Conservation (phyloP, 108 stramenopile genomes). For the Pinguiococcus pyrenoidosus region DNA sequence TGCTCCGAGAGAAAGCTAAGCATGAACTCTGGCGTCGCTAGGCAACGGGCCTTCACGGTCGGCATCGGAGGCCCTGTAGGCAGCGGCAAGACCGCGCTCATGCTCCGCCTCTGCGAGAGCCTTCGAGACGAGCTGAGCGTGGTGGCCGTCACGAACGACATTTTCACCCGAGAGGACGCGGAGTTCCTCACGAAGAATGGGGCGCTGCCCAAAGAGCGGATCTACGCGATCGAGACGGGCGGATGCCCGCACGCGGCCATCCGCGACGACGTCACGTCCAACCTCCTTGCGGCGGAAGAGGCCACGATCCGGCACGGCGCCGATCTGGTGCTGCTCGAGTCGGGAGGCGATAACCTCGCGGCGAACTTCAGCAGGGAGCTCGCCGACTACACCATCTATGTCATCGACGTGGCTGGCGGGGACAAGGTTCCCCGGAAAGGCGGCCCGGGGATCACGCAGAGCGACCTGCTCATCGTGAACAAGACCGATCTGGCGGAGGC, state of each 20-base stretch:
- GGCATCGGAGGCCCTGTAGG: constrained; percentile 88
- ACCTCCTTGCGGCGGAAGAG: constrained; percentile 75
- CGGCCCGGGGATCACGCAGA: constrained; percentile 92
- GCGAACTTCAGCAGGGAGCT: constrained; percentile 86
- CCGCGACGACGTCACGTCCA: constrained; percentile 88
- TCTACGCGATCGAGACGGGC: constrained; percentile 89
- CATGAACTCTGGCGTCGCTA: constrained; percentile 1
- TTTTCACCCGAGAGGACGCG: constrained; percentile 94
- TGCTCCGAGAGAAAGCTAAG: not conserved
- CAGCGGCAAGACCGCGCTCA: constrained; percentile 64
- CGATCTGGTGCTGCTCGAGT: constrained; percentile 74
- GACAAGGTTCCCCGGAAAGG: constrained; percentile 97
- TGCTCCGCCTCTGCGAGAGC: constrained; percentile 51
- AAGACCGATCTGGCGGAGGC: constrained; percentile 93
- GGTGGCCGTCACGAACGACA: constrained; percentile 84
- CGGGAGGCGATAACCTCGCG: constrained; percentile 94
- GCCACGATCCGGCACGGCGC: constrained; percentile 53
- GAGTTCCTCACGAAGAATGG: constrained; percentile 70
- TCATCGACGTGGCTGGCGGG: constrained; percentile 96
- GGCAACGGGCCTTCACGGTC: constrained; percentile 65
- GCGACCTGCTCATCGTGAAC: constrained; percentile 84
- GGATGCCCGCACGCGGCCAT: constrained; percentile 94
- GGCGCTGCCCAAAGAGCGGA: constrained; percentile 58
- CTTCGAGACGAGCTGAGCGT: constrained; percentile 31
- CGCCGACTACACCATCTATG: constrained; percentile 91